Evolutionary conservation across 306 rosid species (phyloP).

Genomic region (Purshia tridentata): DNA sequence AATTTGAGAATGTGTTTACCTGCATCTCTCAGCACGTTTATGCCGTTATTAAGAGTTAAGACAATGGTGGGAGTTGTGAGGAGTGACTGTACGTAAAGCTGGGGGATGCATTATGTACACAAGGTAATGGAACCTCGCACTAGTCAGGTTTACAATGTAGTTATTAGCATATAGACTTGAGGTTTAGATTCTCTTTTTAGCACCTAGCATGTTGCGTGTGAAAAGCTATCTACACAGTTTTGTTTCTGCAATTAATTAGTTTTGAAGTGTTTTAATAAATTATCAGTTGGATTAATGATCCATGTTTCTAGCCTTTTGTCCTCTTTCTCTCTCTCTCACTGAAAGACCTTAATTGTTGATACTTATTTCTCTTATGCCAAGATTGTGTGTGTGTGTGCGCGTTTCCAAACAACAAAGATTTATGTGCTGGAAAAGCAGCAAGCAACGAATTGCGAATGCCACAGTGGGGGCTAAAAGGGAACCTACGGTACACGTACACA

Average conservation of each 20-base stretch:
- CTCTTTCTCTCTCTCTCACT: too few relatives aligned
- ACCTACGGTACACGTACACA: too few relatives aligned
- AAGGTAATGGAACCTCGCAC: background rate
- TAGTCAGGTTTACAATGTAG: conserved; percentile 2
- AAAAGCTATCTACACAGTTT: too few relatives aligned
- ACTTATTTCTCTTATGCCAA: too few relatives aligned
- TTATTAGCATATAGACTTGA: too few relatives aligned
- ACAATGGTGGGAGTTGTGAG: background rate
- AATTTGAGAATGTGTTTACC: background rate
- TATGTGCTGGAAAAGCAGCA: too few relatives aligned
- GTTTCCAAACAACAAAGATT: too few relatives aligned
- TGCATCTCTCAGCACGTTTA: background rate
- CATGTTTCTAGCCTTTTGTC: too few relatives aligned
- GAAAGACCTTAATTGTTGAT: too few relatives aligned
- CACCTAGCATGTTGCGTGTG: background rate
- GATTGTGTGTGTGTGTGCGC: too few relatives aligned
- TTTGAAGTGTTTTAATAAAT: background rate
- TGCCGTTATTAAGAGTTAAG: background rate
- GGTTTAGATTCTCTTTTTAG: background rate
- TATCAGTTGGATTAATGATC: background rate
- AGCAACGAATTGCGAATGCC: too few relatives aligned
- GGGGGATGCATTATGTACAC: background rate
- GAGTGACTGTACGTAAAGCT: conserved; percentile 1
- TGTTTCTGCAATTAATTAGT: background rate
- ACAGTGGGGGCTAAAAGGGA: too few relatives aligned